These are phyloP conservation scores for Anaeromyces robustus DNA, from an alignment of 192 early-diverging fungal species.

Conservation along the genomic window DNA sequence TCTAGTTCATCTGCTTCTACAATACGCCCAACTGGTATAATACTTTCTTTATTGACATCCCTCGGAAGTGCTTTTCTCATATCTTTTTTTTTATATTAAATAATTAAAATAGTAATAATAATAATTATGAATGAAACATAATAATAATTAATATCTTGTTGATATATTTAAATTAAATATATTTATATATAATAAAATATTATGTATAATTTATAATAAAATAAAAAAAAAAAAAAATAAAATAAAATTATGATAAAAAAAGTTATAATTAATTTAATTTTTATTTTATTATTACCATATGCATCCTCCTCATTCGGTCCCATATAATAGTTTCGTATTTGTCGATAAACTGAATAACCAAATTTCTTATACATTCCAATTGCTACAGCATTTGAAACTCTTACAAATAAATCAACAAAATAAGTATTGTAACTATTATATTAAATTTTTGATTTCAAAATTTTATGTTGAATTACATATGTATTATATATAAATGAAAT, in stretches of 20 bases:
- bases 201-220: no score
- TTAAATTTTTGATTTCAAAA: no score
- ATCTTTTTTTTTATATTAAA: conserved; percentile 41
- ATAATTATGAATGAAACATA: no score
- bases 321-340: conserved; percentile 76
- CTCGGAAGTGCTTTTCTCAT: conserved; percentile 87
- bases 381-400: conserved; percentile 79
- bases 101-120: no score
- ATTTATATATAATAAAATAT: no score
- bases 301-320: conserved; percentile 35
- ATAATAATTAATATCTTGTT: no score
- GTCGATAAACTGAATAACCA: conserved; percentile 80
- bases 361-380: conserved; percentile 84
- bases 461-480: no score
- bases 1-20: conserved; percentile 36
- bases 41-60: conserved; percentile 52
- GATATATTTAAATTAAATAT: no score
- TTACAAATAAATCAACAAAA: conserved; percentile 94
- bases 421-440: conserved; percentile 53
- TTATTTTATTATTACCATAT: conserved; percentile 69
- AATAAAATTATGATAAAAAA: no score
- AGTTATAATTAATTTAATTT: no score
- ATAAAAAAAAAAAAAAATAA: no score
- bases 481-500: no score
- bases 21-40: conserved; percentile 30